Evolutionary conservation across 768 basidiomycete genomes (phyloP).

Genomic region (Artomyces pyxidatus): DNA sequence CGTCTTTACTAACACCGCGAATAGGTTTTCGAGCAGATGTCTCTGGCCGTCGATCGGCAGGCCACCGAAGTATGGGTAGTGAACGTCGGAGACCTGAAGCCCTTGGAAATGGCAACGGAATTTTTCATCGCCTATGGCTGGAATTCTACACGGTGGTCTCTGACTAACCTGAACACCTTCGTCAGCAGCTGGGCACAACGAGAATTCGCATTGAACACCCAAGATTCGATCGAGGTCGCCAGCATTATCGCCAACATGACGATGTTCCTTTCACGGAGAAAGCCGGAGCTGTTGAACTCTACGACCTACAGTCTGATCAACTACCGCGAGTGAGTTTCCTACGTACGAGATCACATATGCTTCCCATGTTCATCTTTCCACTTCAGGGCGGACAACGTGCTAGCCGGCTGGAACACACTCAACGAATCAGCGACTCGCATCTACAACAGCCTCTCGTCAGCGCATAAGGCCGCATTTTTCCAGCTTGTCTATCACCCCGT

Average conservation of each 20-base stretch:
- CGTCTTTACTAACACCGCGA: too few species aligned
- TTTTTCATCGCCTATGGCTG: conserved; percentile 61
- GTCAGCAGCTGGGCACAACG: conserved; percentile 53
- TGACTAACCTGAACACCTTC: conserved; percentile 43
- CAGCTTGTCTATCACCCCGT: conserved; percentile 64
- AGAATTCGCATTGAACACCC: conserved; percentile 45
- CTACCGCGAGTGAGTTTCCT: conserved; percentile 53
- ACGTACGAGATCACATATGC: not conserved
- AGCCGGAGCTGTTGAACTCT: conserved; percentile 56
- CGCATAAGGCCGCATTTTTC: conserved; percentile 53
- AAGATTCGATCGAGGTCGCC: conserved; percentile 35
- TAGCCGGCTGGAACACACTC: conserved; percentile 42
- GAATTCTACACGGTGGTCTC: conserved; percentile 48
- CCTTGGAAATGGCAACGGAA: conserved; percentile 62
- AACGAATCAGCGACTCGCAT: conserved; percentile 42
- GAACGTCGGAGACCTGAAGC: conserved; percentile 72
- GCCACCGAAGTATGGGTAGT: conserved; percentile 60
- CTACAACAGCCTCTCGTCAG: conserved; percentile 42
- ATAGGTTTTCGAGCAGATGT: conserved; percentile 62
- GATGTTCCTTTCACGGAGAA: conserved; percentile 48
- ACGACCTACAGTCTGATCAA: conserved; percentile 58
- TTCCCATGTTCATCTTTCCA: conserved; percentile 1
- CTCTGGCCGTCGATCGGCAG: conserved; percentile 49
- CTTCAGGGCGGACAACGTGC: conserved; percentile 48
- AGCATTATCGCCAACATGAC: conserved; percentile 50